phyloP scores from a whole-genome alignment of 1,139 yeast genomes.

The Diutina catenulata region DNA sequence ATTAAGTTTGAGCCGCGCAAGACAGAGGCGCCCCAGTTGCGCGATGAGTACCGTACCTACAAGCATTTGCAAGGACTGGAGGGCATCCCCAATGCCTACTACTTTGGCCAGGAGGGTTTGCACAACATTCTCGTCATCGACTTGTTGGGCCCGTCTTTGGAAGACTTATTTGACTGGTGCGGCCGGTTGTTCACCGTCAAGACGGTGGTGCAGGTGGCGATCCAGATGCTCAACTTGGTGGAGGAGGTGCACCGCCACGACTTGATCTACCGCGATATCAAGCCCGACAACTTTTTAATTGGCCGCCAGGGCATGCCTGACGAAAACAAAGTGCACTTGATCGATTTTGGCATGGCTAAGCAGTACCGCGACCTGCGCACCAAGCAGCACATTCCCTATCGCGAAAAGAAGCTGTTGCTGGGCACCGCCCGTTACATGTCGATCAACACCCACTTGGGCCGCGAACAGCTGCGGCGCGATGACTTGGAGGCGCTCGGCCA shows the following conservation, averaged over 20 bases:
- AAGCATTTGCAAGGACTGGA: conserved; percentile 66
- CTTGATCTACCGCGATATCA: conserved; percentile 86
- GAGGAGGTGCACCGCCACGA: conserved; percentile 85
- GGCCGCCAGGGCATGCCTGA: conserved; percentile 57
- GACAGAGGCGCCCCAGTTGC: conserved; percentile 93
- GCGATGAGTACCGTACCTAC: conserved; percentile 92
- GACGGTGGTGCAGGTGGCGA: conserved; percentile 84
- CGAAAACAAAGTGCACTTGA: conserved; percentile 57
- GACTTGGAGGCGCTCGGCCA: conserved; percentile 94
- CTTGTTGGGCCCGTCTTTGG: conserved; percentile 87
- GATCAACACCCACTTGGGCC: conserved; percentile 91
- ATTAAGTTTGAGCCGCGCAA: conserved; percentile 75
- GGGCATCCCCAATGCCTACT: conserved; percentile 92
- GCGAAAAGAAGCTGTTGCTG: conserved; percentile 86
- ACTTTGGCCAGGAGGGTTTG: conserved; percentile 95
- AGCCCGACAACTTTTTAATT: conserved; percentile 89
- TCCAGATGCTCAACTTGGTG: conserved; percentile 82
- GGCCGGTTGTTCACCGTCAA: conserved; percentile 80
- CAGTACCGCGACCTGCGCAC: conserved; percentile 94
- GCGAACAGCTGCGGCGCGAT: conserved; percentile 93
- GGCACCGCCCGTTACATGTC: conserved; percentile 99
- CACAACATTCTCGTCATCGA: conserved; percentile 91
- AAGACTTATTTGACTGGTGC: conserved; percentile 97
- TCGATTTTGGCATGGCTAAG: conserved; percentile 96
- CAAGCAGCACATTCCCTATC: conserved; percentile 89